These are phyloP conservation scores for Penicillium carneum DNA, from an alignment of 2,329 filamentous ascomycete genomes.

Conservation along the genomic window DNA sequence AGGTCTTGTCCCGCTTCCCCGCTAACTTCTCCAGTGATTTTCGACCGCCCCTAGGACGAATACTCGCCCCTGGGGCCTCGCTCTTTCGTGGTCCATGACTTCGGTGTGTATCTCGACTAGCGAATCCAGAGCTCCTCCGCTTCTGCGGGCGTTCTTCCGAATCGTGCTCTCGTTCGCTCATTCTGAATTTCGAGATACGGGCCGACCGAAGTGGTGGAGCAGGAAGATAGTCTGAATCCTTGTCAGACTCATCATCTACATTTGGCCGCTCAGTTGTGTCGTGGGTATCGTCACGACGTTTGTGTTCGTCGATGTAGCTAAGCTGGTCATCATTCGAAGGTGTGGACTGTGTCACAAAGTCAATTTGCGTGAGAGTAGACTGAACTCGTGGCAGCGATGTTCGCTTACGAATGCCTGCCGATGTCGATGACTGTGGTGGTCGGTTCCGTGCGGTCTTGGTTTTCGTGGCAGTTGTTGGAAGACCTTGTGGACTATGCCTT, in stretches of 20 bases:
- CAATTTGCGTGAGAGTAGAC: constrained; percentile 53
- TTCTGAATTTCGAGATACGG: constrained; percentile 23
- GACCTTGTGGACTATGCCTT: constrained; percentile 24
- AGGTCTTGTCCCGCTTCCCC: constrained; percentile 45
- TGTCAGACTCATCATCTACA: constrained; percentile 37
- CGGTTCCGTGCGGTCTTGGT: constrained; percentile 24
- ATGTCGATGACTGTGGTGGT: constrained; percentile 27
- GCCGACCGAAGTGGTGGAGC: constrained; percentile 21
- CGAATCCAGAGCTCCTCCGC: constrained; percentile 25
- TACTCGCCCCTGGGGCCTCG: constrained; percentile 33
- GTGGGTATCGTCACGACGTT: not conserved
- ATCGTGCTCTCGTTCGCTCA: constrained; percentile 12
- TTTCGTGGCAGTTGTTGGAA: constrained; percentile 26
- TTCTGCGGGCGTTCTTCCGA: constrained; percentile 24
- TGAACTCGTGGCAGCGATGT: constrained; percentile 38
- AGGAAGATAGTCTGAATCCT: constrained; percentile 35
- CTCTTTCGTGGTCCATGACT: constrained; percentile 26
- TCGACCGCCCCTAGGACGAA: constrained; percentile 30
- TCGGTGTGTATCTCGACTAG: constrained; percentile 13
- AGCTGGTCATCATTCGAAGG: constrained; percentile 38
- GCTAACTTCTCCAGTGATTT: constrained; percentile 36
- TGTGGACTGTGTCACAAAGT: constrained; percentile 44
- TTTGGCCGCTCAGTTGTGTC: constrained; percentile 34
- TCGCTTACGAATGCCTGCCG: constrained; percentile 32
- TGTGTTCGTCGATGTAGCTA: constrained; percentile 41